Percentiles rank a stretch among this genome's conserved stretches.
Evolutionary conservation across 106 monocot species (phyloP).

Genomic region (Amphibolis antarctica): DNA sequence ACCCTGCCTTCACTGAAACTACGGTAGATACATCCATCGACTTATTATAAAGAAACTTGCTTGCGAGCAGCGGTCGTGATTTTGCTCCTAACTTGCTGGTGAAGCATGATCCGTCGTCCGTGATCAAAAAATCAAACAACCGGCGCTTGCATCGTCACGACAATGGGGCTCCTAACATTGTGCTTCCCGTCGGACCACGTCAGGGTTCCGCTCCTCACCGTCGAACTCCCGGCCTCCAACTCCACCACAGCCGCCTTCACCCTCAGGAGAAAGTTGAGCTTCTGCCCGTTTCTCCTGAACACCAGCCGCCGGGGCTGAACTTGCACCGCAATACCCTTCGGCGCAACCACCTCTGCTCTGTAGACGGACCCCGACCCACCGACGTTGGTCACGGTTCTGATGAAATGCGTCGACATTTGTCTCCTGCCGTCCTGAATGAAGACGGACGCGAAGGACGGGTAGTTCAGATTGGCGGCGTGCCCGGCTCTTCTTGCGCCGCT

Average conservation of each 20-base stretch:
- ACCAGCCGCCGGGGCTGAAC: constrained; percentile 40
- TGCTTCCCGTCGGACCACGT: constrained; percentile 58
- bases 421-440: constrained; percentile 22
- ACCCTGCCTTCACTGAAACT: too few species aligned
- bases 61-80: too few species aligned
- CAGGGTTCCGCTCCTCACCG: constrained; percentile 38
- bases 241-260: constrained; percentile 16
- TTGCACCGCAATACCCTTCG: constrained; percentile 31
- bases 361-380: constrained; percentile 37
- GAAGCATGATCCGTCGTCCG: too few species aligned
- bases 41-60: too few species aligned
- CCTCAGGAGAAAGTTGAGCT: constrained; percentile 48
- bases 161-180: constrained; percentile 46
- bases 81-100: too few species aligned
- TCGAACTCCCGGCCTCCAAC: constrained; percentile 45
- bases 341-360: constrained; percentile 24
- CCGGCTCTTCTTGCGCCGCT: constrained; percentile 39
- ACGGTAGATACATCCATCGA: too few species aligned
- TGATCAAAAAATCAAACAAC: background rate
- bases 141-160: constrained; percentile 59
- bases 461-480: constrained; percentile 68
- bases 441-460: constrained; percentile 55
- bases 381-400: constrained; percentile 70
- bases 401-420: constrained; percentile 47
- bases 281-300: constrained; percentile 48